These are phyloP conservation scores for Lupinus albus DNA, from an alignment of 306 rosid genomes.

Conservation along the genomic window DNA sequence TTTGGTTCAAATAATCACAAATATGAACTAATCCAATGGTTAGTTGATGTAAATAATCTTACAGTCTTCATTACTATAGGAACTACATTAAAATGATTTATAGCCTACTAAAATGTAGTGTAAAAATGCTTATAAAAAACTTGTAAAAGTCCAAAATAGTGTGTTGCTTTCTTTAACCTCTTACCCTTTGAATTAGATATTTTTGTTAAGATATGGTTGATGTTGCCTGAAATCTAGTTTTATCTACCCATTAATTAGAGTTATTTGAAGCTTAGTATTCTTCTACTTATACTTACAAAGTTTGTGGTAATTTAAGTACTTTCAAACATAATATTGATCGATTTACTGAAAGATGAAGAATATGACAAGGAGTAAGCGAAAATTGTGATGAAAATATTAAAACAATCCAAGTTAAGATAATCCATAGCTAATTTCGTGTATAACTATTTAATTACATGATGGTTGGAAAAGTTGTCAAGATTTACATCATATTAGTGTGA, in stretches of 20 bases:
- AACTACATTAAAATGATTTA: neutral
- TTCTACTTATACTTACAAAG: neutral
- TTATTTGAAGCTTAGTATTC: neutral
- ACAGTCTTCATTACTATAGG: neutral
- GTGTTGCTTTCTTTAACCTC: neutral
- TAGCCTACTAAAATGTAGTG: neutral
- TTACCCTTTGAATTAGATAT: neutral
- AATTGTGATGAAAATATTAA: too few relatives aligned
- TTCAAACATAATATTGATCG: too few relatives aligned
- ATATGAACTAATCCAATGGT: neutral
- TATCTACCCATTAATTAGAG: neutral
- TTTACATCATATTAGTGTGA: too few relatives aligned
- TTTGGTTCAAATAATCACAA: constrained; percentile 15
- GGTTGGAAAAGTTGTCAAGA: too few relatives aligned
- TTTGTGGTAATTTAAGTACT: neutral
- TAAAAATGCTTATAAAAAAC: too few relatives aligned
- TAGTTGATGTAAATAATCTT: neutral
- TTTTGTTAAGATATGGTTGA: neutral
- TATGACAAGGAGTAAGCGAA: too few relatives aligned
- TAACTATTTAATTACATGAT: too few relatives aligned
- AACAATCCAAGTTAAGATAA: too few relatives aligned
- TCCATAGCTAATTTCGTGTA: too few relatives aligned
- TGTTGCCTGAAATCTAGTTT: constrained; percentile 7
- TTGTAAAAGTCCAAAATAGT: neutral
- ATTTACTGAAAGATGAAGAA: too few relatives aligned